A percentile compares a stretch with the other conserved stretches of the same genome.
Conservation (phyloP, 108 stramenopile genomes). For the Fragilaria radians region DNA sequence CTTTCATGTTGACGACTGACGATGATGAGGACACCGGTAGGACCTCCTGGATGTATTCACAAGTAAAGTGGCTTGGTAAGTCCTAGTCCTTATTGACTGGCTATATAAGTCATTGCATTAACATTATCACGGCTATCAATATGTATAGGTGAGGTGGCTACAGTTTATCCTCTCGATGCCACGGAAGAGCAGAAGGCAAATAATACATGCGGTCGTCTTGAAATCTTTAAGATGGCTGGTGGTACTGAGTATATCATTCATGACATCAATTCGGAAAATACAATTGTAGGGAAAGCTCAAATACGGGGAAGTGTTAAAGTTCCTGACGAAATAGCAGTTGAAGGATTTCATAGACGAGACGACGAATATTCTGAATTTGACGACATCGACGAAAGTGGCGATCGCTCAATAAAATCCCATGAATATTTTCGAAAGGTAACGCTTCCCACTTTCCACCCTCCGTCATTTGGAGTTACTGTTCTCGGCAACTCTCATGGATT, state of each 20-base stretch:
- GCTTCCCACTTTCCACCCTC: conserved; percentile 63
- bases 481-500: conserved; percentile 89
- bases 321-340: conserved; percentile 30
- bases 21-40: conserved; percentile 4
- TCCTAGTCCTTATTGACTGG: too few relatives aligned
- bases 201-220: conserved; percentile 50
- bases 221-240: conserved; percentile 84
- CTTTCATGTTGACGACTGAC: conserved; percentile 5
- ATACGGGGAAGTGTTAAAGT: conserved; percentile 50
- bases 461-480: conserved; percentile 86
- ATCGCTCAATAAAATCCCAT: neutral
- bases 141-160: conserved; percentile 62
- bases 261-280: conserved; percentile 60
- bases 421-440: neutral
- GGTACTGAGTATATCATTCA: conserved; percentile 82
- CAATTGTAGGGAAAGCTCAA: conserved; percentile 52
- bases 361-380: neutral
- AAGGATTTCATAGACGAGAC: conserved; percentile 18
- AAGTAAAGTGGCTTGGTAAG: conserved; percentile 30
- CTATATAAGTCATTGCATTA: neutral
- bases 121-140: neutral
- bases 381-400: conserved; percentile 6
- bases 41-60: conserved; percentile 29
- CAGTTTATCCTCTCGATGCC: conserved; percentile 58
- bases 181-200: conserved; percentile 57